phyloP scores from a whole-genome alignment of 169 alveolate genomes.

The Eimeria mitis region DNA sequence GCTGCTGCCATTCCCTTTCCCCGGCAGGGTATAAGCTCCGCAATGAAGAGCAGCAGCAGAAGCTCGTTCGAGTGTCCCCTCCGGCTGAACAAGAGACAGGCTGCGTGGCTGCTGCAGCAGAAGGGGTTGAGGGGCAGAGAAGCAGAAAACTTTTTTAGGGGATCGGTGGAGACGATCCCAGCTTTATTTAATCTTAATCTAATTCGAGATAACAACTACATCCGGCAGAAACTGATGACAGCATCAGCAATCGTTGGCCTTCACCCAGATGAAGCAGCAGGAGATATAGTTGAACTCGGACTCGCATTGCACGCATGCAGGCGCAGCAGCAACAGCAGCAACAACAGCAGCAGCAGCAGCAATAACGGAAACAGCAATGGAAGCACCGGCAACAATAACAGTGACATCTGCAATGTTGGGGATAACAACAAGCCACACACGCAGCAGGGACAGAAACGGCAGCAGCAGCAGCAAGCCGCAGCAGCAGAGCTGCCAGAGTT shows the following conservation, averaged over 20 bases:
- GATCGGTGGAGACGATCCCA: constrained; percentile 47
- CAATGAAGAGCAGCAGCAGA: constrained; percentile 42
- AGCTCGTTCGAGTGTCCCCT: constrained; percentile 41
- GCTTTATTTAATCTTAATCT: not conserved
- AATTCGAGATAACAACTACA: not conserved
- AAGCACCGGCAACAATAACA: not conserved
- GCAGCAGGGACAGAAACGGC: not conserved
- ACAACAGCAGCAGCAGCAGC: constrained; percentile 14
- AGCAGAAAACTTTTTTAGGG: not conserved
- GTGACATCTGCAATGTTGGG: not conserved
- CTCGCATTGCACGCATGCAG: not conserved
- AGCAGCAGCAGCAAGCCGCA: constrained; percentile 25
- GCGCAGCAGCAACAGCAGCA: not conserved
- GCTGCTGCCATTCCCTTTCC: not conserved
- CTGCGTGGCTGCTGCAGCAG: constrained; percentile 36
- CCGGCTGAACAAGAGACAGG: constrained; percentile 20
- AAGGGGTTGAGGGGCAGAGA: constrained; percentile 22
- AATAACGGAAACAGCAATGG: not conserved
- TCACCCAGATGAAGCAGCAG: constrained; percentile 68
- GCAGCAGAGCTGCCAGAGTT: not conserved
- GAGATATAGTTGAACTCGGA: constrained; percentile 16
- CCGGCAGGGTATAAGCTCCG: not conserved
- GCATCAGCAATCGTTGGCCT: constrained; percentile 69
- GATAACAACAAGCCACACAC: not conserved
- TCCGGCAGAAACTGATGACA: not conserved